These are phyloP conservation scores for Talaromyces atroroseus DNA, from an alignment of 2,329 filamentous ascomycete species.

Conservation along the genomic window DNA sequence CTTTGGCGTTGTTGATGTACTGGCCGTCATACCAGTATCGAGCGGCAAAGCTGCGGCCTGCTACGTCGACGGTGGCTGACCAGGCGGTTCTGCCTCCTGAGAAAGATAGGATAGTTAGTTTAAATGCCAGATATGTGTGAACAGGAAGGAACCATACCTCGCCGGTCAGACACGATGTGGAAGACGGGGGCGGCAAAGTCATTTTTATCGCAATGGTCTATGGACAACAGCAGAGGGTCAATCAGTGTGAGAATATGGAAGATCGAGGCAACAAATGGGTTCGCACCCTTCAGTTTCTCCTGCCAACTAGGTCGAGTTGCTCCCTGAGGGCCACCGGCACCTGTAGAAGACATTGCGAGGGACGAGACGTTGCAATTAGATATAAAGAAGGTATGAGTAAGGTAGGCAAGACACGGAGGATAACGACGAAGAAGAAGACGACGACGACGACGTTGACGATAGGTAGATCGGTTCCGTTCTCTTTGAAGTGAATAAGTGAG, in stretches of 20 bases:
- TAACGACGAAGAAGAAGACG: too few relatives aligned
- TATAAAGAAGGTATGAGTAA: background rate
- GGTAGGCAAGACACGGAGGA: background rate
- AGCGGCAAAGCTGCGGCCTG: conserved; percentile 60
- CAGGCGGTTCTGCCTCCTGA: conserved; percentile 84
- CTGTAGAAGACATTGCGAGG: conserved; percentile 21
- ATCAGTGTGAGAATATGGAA: background rate
- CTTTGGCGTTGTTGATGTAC: conserved; percentile 78
- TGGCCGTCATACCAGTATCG: conserved; percentile 90
- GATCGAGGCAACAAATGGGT: background rate
- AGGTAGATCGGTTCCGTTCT: conserved; percentile 4
- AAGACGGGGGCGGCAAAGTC: conserved; percentile 56
- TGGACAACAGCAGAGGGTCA: background rate
- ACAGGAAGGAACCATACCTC: conserved; percentile 49
- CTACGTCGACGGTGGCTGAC: conserved; percentile 74
- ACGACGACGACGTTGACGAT: too few relatives aligned
- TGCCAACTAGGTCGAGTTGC: conserved; percentile 45
- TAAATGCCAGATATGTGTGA: background rate
- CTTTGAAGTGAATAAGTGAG: conserved; percentile 6
- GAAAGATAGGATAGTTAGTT: background rate
- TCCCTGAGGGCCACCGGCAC: conserved; percentile 21
- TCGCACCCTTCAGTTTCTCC: conserved; percentile 50
- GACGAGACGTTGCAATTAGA: background rate
- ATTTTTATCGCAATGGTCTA: conserved; percentile 55
- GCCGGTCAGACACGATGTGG: conserved; percentile 67